Base-by-base conservation (phyloP, 2,329 filamentous ascomycete genomes). In the Chaetothyriales sp. region DNA sequence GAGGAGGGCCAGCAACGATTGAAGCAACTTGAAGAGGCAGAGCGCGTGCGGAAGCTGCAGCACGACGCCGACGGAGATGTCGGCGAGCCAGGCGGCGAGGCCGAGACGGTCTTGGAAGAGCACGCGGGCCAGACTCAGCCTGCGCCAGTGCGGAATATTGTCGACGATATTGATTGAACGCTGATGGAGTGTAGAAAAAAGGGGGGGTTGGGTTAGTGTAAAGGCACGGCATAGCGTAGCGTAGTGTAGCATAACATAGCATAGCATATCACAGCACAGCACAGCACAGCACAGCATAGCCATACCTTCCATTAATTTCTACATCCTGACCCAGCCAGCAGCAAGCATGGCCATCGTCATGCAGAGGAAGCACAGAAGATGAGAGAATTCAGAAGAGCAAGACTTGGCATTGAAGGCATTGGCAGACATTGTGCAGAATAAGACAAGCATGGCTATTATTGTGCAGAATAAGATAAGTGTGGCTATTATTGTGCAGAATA, bases 1-100 rank as follows among this genome's bases (percentile, higher is more conserved):
- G 83, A 89, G 64, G 83, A 92, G 65, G 89, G 89, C 2, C 78
- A 83, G 72, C 79, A 82, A 66, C 82, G 82, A 64, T 74, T 90
- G 61, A 83, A 85, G 70, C 80, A 89, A 58, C 77, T 94, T 54
- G 83, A 88, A 66, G 75, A 77, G 22, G 72, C 78, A 57, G 75
- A 72, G 58, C 65, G 62, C 51, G 58, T 60, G 48, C 57, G 60
- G 53, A 61, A 59, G 55, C 52, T 50, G 43, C 57, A 59, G 25
- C 29, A 48, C 18, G 48, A 47, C 25, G 51, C 18, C 2, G 47
- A 50, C 18, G 58, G 55, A 5, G 58, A 60, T 43, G 55, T 56
- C 43, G 59, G 59, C 25, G 59, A 58, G 37, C 33, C 33, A 40
- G 54, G 57, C 48, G 57, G 55, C 13, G 50, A 52, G 22, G 54